Conservation (phyloP, 345 rosid species). For the Linum lewisii region DNA sequence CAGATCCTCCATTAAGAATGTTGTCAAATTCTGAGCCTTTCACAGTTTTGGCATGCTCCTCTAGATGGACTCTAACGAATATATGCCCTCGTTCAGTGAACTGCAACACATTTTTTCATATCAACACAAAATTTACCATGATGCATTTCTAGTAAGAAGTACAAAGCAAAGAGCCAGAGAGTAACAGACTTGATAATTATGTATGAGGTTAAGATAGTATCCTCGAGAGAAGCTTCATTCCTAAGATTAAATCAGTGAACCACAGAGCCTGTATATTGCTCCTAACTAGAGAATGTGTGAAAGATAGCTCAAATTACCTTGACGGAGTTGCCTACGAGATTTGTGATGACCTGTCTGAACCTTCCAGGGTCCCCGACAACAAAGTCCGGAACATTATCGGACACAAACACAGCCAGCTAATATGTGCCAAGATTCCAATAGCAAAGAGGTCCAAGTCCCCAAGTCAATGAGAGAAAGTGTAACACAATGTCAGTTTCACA, state of each 20-base stretch:
- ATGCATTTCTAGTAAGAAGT: background rate
- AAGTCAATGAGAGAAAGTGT: constrained; percentile 1
- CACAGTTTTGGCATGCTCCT: constrained; percentile 39
- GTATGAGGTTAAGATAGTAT: background rate
- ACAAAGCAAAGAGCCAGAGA: no score
- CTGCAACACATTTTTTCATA: constrained; percentile 29
- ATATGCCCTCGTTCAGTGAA: constrained; percentile 93
- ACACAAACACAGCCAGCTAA: constrained; percentile 82
- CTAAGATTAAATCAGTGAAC: no score
- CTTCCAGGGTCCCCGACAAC: constrained; percentile 92
- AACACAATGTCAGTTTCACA: constrained; percentile 14
- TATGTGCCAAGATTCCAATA: constrained; percentile 23
- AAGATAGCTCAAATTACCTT: constrained; percentile 35
- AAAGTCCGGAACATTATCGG: constrained; percentile 79
- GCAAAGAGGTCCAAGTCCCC: constrained; percentile 7
- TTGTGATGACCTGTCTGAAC: constrained; percentile 88
- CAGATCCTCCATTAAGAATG: constrained; percentile 42
- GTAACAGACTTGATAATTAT: no score
- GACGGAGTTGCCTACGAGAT: constrained; percentile 94
- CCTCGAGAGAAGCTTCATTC: no score
- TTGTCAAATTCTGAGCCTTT: constrained; percentile 28
- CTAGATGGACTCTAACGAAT: constrained; percentile 80
- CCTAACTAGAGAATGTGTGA: no score
- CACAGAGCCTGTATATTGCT: no score
- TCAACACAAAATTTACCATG: constrained; percentile 1